These are phyloP conservation scores for Phialophora tarda DNA, from an alignment of 2,329 filamentous ascomycete species.

Conservation along the genomic window DNA sequence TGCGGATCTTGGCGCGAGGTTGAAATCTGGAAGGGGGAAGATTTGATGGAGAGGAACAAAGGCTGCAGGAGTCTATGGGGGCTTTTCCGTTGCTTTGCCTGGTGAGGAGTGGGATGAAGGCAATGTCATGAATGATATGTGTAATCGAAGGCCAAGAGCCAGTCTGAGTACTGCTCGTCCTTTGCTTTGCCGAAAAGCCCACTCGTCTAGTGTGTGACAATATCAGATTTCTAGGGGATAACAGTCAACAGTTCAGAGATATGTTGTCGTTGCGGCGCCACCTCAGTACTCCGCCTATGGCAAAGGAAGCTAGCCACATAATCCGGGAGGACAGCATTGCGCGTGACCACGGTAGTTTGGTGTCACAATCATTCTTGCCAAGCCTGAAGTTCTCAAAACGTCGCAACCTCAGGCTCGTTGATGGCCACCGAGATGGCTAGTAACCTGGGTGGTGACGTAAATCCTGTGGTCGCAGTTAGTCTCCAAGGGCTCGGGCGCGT, in stretches of 20 bases:
- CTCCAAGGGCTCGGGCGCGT: too few relatives aligned
- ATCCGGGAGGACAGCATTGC: background rate
- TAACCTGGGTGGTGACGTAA: background rate
- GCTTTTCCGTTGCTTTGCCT: too few relatives aligned
- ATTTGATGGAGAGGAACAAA: background rate
- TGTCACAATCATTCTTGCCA: too few relatives aligned
- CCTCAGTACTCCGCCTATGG: background rate
- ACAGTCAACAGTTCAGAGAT: background rate
- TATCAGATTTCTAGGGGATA: background rate
- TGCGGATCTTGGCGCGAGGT: slow-evolving; percentile 2
- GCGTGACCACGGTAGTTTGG: too few relatives aligned
- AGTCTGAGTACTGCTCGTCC: too few relatives aligned
- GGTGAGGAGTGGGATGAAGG: too few relatives aligned
- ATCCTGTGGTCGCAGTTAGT: background rate
- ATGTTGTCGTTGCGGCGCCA: background rate
- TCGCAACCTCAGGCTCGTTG: too few relatives aligned
- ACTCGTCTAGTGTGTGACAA: background rate
- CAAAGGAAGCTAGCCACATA: background rate
- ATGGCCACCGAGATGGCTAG: too few relatives aligned
- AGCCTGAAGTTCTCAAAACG: too few relatives aligned
- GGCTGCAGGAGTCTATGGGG: too few relatives aligned
- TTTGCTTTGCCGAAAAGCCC: background rate
- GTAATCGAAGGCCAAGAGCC: too few relatives aligned
- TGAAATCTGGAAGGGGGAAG: background rate
- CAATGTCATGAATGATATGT: too few relatives aligned